These are phyloP conservation scores for Trichosporon coremiiforme DNA, from an alignment of 1,284 basidiomycete species.

Conservation along the genomic window DNA sequence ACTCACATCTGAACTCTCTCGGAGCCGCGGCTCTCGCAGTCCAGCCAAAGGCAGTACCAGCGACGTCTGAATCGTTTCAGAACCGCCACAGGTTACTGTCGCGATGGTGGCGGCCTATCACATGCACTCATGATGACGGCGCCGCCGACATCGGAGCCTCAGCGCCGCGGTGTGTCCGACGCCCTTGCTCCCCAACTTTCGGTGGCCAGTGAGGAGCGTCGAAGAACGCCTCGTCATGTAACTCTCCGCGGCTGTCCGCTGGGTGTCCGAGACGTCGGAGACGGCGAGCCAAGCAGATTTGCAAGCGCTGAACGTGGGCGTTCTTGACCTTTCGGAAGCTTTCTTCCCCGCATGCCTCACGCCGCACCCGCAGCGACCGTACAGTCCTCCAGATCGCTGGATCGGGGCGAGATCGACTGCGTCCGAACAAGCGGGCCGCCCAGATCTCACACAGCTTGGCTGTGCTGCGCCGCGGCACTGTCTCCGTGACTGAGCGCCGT, in stretches of 20 bases:
- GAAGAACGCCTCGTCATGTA: not conserved
- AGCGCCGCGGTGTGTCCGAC: not conserved
- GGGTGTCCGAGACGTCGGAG: not conserved
- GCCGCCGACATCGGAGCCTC: not conserved
- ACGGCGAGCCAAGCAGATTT: not conserved
- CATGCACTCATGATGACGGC: not conserved
- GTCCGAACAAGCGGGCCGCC: no score
- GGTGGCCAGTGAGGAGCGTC: not conserved
- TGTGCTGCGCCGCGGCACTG: not conserved
- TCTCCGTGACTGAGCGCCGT: no score
- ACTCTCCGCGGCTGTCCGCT: not conserved
- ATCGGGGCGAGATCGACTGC: not conserved
- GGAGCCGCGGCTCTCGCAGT: not conserved
- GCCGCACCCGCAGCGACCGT: not conserved
- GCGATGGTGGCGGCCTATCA: constrained; percentile 2
- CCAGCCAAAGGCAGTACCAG: not conserved
- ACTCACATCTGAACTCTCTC: not conserved
- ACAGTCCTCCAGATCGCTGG: not conserved
- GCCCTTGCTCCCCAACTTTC: not conserved
- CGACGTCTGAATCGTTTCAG: constrained; percentile 3
- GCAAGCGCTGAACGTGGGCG: not conserved
- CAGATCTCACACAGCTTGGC: not conserved
- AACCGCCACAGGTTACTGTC: not conserved
- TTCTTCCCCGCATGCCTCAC: not conserved
- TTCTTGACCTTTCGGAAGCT: not conserved